phyloP scores from a whole-genome alignment of 1,139 yeast genomes.

The Casaregolazyma lundiana region DNA sequence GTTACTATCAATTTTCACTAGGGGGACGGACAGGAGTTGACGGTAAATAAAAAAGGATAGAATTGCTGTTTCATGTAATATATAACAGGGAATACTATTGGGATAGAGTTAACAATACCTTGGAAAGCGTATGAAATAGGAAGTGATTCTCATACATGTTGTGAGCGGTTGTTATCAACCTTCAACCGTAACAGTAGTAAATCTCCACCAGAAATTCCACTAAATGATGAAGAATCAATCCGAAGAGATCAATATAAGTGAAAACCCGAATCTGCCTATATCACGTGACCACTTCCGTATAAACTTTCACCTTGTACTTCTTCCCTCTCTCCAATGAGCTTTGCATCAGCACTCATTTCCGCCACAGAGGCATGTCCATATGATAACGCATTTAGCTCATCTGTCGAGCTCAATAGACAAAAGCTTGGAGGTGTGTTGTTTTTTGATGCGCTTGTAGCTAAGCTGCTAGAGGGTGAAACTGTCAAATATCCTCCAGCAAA shows the following conservation, averaged over 20 bases:
- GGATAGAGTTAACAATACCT: too few relatives aligned
- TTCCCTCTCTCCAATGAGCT: constrained; percentile 16
- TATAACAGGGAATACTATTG: too few relatives aligned
- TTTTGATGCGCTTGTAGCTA: constrained; percentile 26
- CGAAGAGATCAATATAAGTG: too few relatives aligned
- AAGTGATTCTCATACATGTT: too few relatives aligned
- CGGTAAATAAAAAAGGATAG: background rate
- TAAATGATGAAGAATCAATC: too few relatives aligned
- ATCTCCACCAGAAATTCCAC: too few relatives aligned
- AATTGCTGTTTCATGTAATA: background rate
- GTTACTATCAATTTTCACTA: background rate
- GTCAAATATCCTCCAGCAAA: constrained; percentile 27
- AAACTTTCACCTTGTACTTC: background rate
- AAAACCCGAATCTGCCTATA: too few relatives aligned
- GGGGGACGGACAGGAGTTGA: background rate
- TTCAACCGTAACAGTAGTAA: too few relatives aligned
- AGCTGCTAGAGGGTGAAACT: constrained; percentile 18
- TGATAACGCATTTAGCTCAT: constrained; percentile 9
- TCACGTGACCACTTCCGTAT: background rate
- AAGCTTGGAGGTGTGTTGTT: constrained; percentile 21
- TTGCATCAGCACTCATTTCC: constrained; percentile 28
- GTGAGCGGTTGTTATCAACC: too few relatives aligned
- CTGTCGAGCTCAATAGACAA: constrained; percentile 14
- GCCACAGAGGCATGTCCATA: constrained; percentile 25
- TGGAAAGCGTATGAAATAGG: too few relatives aligned